A percentile compares a stretch with the other conserved stretches of the same genome.
Evolutionary conservation across 768 basidiomycete species (phyloP).

Genomic region (Mycena pura): DNA sequence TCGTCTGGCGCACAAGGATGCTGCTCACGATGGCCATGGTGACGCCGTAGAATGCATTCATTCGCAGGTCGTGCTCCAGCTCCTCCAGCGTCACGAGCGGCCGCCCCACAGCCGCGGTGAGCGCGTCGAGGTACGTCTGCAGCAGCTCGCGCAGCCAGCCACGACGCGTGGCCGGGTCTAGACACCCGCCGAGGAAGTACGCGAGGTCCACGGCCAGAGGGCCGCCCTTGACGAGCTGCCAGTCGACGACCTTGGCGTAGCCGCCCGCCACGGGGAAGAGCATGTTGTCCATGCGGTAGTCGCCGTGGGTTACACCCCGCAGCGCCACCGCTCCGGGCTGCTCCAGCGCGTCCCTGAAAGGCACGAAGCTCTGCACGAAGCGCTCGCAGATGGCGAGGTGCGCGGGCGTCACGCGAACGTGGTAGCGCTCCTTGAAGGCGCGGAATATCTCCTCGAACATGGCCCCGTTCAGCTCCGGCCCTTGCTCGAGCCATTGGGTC

Average conservation of each 20-base stretch:
- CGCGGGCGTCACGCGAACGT: conserved; percentile 3
- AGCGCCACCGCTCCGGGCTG: conserved; percentile 3
- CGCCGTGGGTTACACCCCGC: conserved; percentile 1
- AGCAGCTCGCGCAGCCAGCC: conserved; percentile 1
- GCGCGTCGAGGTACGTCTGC: not conserved
- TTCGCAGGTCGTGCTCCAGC: conserved; percentile 2
- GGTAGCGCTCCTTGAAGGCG: conserved; percentile 9
- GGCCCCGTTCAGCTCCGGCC: not conserved
- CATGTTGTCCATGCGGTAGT: conserved; percentile 12
- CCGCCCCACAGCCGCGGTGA: conserved; percentile 3
- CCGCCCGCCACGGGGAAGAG: not conserved
- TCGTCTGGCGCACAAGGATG: conserved; percentile 5
- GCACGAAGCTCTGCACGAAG: conserved; percentile 1
- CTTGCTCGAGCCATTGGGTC: conserved; percentile 2
- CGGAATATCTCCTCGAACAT: conserved; percentile 3
- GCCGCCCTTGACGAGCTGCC: conserved; percentile 5
- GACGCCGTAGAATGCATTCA: conserved; percentile 7
- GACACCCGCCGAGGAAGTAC: conserved; percentile 8
- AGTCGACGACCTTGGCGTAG: conserved; percentile 8
- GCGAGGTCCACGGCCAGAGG: not conserved
- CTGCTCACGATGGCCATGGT: conserved; percentile 8
- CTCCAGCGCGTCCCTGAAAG: not conserved
- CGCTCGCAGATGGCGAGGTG: conserved; percentile 5
- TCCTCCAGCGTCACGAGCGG: conserved; percentile 4
- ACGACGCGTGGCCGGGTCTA: conserved; percentile 2